Base-by-base conservation (phyloP, 2,329 filamentous ascomycete genomes). In the Mycosphaerella sp. region DNA sequence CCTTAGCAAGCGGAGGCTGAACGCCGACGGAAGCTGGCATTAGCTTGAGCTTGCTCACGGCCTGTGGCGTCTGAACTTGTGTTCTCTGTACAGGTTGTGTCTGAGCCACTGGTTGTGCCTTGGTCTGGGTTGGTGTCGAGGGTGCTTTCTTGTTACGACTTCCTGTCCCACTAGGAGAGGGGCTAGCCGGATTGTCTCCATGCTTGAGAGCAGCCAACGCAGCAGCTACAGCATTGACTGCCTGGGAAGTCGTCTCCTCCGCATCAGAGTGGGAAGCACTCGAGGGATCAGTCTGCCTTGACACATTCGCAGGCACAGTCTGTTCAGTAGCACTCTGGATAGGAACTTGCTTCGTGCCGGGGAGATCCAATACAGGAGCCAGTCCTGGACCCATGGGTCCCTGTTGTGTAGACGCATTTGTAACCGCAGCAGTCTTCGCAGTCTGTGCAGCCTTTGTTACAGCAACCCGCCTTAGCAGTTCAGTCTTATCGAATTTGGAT, bases 21-120 rank as follows among this genome's bases (percentile, higher is more conserved):
- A 48, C 52, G n/a, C 44, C 52, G 26, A 54, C 55, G 26, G 62
- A 59, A 8, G 61, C 58, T 36, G 62, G 64, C 9, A 63, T 12
- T 11, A 66, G 55, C 17, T 57, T 52, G 9, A 50, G 34, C 11
- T 51, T 54, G 12, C 51, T 53, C 11, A 45, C 53, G 23, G 55
- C 50, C 34, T 55, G 56, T 4, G 56, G 53, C 3, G 58, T 60
- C 31, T 51, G 51, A 12, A 52, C 48, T 3, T 53, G 51, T n/a
- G 21, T 39, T 23, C 31, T 56, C 42, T 45, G 54, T 6, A 50
- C 54, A 21, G 50, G 54, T 10, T 55, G 56, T 7, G 50, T 45
- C 41, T 53, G 49, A 4, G 38, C 44, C 7, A 17, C 32, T 23
- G 14, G 42, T 45, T 51, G 45, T 42, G 48, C 48, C 17, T 41